These are phyloP conservation scores for Saccharomyces pastorianus DNA, from an alignment of 1,139 yeast species.

Conservation along the genomic window DNA sequence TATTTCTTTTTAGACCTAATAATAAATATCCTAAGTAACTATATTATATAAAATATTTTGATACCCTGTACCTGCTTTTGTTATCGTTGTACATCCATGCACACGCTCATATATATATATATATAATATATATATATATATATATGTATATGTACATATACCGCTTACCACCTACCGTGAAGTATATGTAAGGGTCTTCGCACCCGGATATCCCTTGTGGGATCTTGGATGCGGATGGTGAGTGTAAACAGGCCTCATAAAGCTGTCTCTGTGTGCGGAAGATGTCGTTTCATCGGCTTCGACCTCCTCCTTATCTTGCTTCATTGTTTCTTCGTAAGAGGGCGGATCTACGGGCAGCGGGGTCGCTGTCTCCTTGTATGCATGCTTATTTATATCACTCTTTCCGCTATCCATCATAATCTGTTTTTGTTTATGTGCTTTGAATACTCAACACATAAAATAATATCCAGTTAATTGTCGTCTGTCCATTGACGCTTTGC, in stretches of 20 bases:
- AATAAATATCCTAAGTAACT: background rate
- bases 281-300: background rate
- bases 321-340: constrained; percentile 19
- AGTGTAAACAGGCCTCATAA: constrained; percentile 3
- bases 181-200: background rate
- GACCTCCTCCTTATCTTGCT: constrained; percentile 7
- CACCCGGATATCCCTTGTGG: constrained; percentile 14
- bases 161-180: background rate
- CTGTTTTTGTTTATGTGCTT: background rate
- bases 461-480: too few relatives aligned
- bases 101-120: background rate
- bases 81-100: background rate
- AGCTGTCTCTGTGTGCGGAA: background rate
- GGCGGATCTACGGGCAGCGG: constrained; percentile 19
- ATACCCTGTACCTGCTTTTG: background rate
- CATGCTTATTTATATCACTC: background rate
- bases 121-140: too few relatives aligned
- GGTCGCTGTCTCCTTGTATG: background rate
- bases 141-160: too few relatives aligned
- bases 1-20: background rate
- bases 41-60: background rate
- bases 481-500: background rate
- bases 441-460: background rate
- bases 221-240: constrained; percentile 12
- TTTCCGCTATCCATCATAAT: background rate